Percentiles rank a stretch among this genome's conserved stretches.
phyloP scores from a whole-genome alignment of 73 alveolate species.

The Tetrahymena elliotti region DNA sequence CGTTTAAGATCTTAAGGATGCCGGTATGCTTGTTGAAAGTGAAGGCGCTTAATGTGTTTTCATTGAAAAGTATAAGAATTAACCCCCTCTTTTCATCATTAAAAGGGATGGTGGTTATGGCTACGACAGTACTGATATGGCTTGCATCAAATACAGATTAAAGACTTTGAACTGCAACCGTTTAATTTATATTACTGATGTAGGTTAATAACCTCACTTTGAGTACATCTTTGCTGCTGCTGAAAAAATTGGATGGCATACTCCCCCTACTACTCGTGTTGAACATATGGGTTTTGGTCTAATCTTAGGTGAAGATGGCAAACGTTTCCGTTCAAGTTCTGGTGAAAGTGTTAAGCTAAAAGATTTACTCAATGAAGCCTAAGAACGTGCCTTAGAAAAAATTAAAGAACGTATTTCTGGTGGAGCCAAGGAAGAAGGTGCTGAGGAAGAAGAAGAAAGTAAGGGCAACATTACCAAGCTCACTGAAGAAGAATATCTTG shows the following conservation, averaged over 20 bases:
- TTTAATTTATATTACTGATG: constrained; percentile 90
- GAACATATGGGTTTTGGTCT: constrained; percentile 99
- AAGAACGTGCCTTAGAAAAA: constrained; percentile 70
- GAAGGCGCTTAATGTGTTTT: constrained; percentile 87
- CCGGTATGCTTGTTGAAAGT: constrained; percentile 65
- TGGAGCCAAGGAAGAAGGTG: constrained; percentile 7
- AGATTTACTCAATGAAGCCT: constrained; percentile 94
- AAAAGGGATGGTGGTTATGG: constrained; percentile 99
- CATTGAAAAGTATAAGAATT: constrained; percentile 55
- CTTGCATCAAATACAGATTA: constrained; percentile 87
- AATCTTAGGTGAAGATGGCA: constrained; percentile 91
- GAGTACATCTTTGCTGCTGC: constrained; percentile 91
- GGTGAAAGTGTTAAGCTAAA: constrained; percentile 91
- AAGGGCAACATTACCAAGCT: constrained; percentile 49
- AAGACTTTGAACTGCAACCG: constrained; percentile 69
- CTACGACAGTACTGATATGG: constrained; percentile 98
- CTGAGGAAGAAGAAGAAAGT: neutral
- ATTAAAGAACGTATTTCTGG: constrained; percentile 7
- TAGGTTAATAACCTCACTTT: constrained; percentile 97
- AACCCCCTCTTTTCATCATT: constrained; percentile 79
- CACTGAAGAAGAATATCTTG: constrained; percentile 65
- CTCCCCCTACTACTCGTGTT: constrained; percentile 63
- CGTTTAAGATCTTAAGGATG: constrained; percentile 75
- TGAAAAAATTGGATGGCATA: constrained; percentile 83
- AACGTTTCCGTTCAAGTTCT: constrained; percentile 90